Evolutionary conservation across 2,329 filamentous ascomycete species (phyloP).

Genomic region (Trematosphaeria pertusa): DNA sequence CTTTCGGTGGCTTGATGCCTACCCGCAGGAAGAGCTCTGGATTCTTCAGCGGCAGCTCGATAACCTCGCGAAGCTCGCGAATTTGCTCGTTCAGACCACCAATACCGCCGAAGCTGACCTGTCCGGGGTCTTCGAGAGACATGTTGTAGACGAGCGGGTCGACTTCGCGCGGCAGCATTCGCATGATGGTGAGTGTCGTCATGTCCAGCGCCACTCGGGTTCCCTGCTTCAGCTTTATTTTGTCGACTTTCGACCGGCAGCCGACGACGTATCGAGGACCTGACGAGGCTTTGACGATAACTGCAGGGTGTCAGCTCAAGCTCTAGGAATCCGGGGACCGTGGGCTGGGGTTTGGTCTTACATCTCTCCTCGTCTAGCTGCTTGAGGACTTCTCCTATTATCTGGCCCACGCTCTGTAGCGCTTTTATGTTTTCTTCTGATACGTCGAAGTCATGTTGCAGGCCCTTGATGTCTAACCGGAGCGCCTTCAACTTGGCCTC

Average conservation of each 20-base stretch:
- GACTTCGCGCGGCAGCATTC: conserved; percentile 98
- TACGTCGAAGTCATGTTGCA: conserved; percentile 93
- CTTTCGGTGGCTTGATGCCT: conserved; percentile 98
- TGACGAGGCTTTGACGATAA: conserved; percentile 98
- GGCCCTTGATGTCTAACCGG: conserved; percentile 92
- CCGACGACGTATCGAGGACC: conserved; percentile 98
- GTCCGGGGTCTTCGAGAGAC: conserved; percentile 96
- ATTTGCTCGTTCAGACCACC: conserved; percentile 99
- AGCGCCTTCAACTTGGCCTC: conserved; percentile 96
- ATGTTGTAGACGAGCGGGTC: conserved; percentile 99
- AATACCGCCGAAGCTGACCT: conserved; percentile 97
- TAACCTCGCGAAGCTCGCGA: conserved; percentile 94
- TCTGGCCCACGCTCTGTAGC: conserved; percentile 97
- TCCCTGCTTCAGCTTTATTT: conserved; percentile 95
- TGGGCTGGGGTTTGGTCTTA: conserved; percentile 66
- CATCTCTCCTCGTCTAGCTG: conserved; percentile 99
- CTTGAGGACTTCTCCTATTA: conserved; percentile 98
- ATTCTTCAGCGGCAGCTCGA: conserved; percentile 97
- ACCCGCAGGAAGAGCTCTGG: conserved; percentile 96
- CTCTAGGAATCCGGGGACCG: background rate
- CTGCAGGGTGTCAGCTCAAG: conserved; percentile 56
- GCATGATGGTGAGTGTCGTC: conserved; percentile 99
- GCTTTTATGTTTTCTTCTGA: conserved; percentile 99
- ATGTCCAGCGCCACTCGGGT: conserved; percentile 97
- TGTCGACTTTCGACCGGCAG: conserved; percentile 98